Conservation (phyloP, 1,284 basidiomycete genomes). For the Pulchroboletus neoregius region DNA sequence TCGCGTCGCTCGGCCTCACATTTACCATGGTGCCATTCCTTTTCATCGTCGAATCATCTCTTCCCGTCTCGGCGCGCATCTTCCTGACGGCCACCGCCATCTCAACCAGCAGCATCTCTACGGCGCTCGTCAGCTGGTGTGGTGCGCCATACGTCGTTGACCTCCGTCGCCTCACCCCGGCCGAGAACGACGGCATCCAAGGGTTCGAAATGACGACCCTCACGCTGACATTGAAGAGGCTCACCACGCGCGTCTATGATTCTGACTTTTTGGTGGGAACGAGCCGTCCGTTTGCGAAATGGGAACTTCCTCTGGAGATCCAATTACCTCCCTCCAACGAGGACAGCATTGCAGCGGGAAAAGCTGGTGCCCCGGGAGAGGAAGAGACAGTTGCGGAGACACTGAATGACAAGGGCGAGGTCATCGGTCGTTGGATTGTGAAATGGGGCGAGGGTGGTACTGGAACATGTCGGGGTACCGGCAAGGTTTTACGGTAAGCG, state of each 20-base stretch:
- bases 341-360: constrained; percentile 32
- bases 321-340: constrained; percentile 41
- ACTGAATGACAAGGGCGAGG: constrained; percentile 53
- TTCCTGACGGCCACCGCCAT: constrained; percentile 69
- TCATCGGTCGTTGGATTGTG: constrained; percentile 76
- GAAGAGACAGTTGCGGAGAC: constrained; percentile 81
- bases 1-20: constrained; percentile 75
- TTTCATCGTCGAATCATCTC: constrained; percentile 72
- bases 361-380: constrained; percentile 42
- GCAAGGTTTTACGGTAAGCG: constrained; percentile 61
- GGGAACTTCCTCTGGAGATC: constrained; percentile 65
- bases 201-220: constrained; percentile 72
- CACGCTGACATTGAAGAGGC: constrained; percentile 56
- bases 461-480: constrained; percentile 57
- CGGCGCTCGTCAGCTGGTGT: constrained; percentile 73
- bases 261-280: constrained; percentile 68
- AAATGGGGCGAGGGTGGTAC: constrained; percentile 62
- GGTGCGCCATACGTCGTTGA: constrained; percentile 52
- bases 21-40: constrained; percentile 71
- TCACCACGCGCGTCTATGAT: constrained; percentile 70
- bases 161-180: constrained; percentile 40
- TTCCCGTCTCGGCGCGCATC: constrained; percentile 67
- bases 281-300: constrained; percentile 72
- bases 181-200: constrained; percentile 41
- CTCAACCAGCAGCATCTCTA: constrained; percentile 67